Base-by-base conservation (phyloP, 2,329 filamentous ascomycete species). In the Verticillium zaregamsianum region DNA sequence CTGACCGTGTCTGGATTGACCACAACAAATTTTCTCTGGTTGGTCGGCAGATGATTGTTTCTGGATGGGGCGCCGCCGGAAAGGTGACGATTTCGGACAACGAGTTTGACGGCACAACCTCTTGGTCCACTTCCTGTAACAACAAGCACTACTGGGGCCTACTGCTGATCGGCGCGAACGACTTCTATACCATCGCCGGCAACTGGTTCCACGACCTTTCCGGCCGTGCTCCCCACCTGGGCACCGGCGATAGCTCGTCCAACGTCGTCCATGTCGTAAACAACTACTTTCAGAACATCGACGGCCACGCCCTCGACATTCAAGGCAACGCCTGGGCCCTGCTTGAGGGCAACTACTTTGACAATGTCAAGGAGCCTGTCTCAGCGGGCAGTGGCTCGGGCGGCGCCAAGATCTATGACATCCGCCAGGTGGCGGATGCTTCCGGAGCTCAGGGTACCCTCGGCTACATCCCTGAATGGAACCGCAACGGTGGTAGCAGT, bases 231-330 rank as follows among this genome's bases (percentile, higher is more conserved):
- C 70, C 70, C 9, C 70, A 72, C 63, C 66, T 62, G 52, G 67
- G 67, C 12, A 67, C 67, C 15, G 58, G 55, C 33, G 49, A 39
- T 12, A 64, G 45, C 45, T 58, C 63, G 31, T 28, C 37, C 57
- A 65, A 62, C 25, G 11, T 64, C 20, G 69, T 72, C 62, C 68
- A 72, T 35, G 68, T 63, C n/a, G 62, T 67, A 63, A 71, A 71
- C 66, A 71, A 71, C 69, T 67, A 68, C 61, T 71, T 71, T 55
- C 65, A 67, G 59, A 66, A 67, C 56, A 70, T 71, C 60, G 62
- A 67, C 20, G 70, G 70, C 23, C 84, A 86, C 69, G 83, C 79
- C 20, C 76, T 79, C 20, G 83, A 87, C 73, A 85, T 74, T 62
- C 74, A 84, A 65, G 80, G 68, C 23, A 68, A 74, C 52, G 65